A percentile compares a stretch with the other conserved stretches of the same genome.
Evolutionary conservation across 2,329 filamentous ascomycete species (phyloP).

Genomic region (Colletotrichum sidae): DNA sequence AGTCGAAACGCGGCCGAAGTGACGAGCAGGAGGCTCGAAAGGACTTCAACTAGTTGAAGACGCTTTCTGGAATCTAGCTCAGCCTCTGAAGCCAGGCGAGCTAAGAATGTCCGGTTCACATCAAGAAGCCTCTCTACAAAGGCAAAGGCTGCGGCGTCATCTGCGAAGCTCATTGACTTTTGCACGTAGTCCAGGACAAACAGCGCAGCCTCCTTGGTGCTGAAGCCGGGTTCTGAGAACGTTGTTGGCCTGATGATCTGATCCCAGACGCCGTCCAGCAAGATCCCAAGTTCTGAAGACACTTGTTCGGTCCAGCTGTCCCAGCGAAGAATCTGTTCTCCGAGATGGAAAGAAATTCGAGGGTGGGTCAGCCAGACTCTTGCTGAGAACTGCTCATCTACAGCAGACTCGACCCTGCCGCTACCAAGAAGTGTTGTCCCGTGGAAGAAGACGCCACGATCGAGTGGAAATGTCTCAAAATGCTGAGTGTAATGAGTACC

Average conservation of each 20-base stretch:
- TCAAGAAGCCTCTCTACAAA: slow-evolving; percentile 59
- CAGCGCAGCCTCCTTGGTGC: slow-evolving; percentile 41
- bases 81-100: slow-evolving; percentile 44
- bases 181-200: slow-evolving; percentile 64
- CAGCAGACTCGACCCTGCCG: slow-evolving; percentile 58
- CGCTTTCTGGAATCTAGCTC: slow-evolving; percentile 38
- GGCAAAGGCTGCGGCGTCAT: slow-evolving; percentile 48
- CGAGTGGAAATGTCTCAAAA: slow-evolving; percentile 72
- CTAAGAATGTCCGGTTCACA: slow-evolving; percentile 52
- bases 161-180: slow-evolving; percentile 53
- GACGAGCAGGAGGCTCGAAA: slow-evolving; percentile 51
- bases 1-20: slow-evolving; percentile 51
- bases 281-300: slow-evolving; percentile 71
- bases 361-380: slow-evolving; percentile 46
- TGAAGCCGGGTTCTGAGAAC: slow-evolving; percentile 23
- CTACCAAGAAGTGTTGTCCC: slow-evolving; percentile 68
- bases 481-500: slow-evolving; percentile 71
- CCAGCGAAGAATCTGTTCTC: slow-evolving; percentile 64
- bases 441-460: slow-evolving; percentile 68
- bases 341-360: slow-evolving; percentile 57
- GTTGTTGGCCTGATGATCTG: slow-evolving; percentile 43
- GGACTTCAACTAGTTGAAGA: slow-evolving; percentile 49
- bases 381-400: slow-evolving; percentile 45
- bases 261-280: slow-evolving; percentile 70
- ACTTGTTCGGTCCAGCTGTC: slow-evolving; percentile 66